phyloP scores from a whole-genome alignment of 1,284 basidiomycete species.

The Apiotrichum gamsii region DNA sequence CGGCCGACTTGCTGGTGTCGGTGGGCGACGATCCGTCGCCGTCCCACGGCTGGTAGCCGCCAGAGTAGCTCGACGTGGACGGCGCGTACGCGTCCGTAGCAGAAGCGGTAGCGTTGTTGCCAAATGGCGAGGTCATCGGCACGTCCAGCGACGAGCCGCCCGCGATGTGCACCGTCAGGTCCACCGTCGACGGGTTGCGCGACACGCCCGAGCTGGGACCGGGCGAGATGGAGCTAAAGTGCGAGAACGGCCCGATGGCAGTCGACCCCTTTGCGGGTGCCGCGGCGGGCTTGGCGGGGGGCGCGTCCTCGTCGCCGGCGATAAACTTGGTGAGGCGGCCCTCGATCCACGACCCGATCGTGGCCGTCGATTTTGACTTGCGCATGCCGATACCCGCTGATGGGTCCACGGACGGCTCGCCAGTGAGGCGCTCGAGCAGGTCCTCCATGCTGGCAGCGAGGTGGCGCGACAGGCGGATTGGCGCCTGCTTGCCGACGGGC shows the following conservation, averaged over 20 bases:
- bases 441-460: conserved; percentile 73
- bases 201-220: conserved; percentile 56
- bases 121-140: background rate
- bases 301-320: conserved; percentile 59
- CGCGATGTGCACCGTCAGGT: conserved; percentile 3
- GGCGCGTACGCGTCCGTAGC: background rate
- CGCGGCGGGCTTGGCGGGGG: conserved; percentile 20
- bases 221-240: conserved; percentile 89
- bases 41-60: conserved; percentile 14
- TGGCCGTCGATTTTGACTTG: conserved; percentile 83
- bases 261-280: conserved; percentile 12
- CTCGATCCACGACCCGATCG: conserved; percentile 87
- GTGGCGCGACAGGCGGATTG: conserved; percentile 54
- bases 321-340: conserved; percentile 94
- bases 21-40: no score
- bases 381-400: conserved; percentile 56
- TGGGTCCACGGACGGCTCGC: conserved; percentile 63
- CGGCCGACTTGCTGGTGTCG: conserved; percentile 4
- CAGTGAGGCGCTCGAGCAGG: conserved; percentile 73
- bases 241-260: conserved; percentile 78
- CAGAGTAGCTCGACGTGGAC: background rate
- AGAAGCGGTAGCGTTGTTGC: background rate
- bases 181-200: conserved; percentile 29
- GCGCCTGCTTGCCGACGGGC: conserved; percentile 17
- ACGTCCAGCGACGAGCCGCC: background rate